phyloP scores from a whole-genome alignment of 2,329 filamentous ascomycete genomes.

The Cordyceps farinosa region DNA sequence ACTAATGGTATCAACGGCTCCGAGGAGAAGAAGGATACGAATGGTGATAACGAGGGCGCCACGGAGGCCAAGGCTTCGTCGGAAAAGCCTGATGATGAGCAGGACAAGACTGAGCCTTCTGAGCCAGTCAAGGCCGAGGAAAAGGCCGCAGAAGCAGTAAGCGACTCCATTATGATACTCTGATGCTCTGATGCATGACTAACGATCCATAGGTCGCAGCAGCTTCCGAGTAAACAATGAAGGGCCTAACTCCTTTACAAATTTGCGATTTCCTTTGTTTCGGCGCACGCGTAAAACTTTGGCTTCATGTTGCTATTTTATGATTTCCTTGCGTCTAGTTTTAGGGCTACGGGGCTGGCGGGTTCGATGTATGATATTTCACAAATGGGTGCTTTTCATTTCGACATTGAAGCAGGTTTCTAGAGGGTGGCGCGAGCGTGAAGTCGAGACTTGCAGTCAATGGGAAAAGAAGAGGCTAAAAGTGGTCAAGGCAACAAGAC shows the following conservation, averaged over 20 bases:
- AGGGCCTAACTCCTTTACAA: not conserved
- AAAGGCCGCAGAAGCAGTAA: constrained; percentile 28
- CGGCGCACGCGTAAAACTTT: constrained; percentile 13
- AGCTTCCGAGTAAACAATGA: constrained; percentile 14
- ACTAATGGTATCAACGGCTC: constrained; percentile 48
- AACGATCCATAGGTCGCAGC: constrained; percentile 23
- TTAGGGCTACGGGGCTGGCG: constrained; percentile 8
- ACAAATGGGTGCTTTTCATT: constrained; percentile 13
- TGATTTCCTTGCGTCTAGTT: constrained; percentile 6
- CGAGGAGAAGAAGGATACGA: constrained; percentile 42
- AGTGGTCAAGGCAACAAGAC: not conserved
- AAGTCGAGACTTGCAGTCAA: not conserved
- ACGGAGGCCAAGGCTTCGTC: constrained; percentile 32
- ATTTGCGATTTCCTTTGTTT: constrained; percentile 11
- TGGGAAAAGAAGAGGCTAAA: not conserved
- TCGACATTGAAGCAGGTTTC: constrained; percentile 6
- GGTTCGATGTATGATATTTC: constrained; percentile 18
- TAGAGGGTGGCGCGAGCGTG: not conserved
- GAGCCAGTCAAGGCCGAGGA: constrained; percentile 26
- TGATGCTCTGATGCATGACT: constrained; percentile 24
- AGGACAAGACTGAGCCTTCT: constrained; percentile 24
- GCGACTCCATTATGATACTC: constrained; percentile 21
- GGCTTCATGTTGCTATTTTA: constrained; percentile 7
- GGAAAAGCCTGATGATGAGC: constrained; percentile 37
- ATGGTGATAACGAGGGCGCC: constrained; percentile 39